Percentiles rank a stretch among this genome's conserved stretches.
Conservation (phyloP, 2,329 filamentous ascomycete genomes). For the Exophiala spinifera region DNA sequence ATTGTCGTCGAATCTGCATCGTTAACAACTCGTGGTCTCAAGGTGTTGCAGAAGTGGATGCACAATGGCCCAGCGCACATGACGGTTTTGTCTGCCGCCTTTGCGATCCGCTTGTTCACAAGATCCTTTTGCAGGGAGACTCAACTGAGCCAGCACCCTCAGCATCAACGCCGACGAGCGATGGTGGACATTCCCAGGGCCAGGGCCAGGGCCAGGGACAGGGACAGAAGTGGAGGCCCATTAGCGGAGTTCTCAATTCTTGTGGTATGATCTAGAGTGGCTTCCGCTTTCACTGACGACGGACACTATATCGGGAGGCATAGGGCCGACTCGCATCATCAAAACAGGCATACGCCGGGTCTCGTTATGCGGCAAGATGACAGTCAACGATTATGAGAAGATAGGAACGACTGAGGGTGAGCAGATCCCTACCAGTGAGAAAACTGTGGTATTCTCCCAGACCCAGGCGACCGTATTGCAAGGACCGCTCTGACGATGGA, state of each 20-base stretch:
- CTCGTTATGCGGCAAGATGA: not conserved
- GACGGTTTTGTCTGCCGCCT: slow-evolving; percentile 40
- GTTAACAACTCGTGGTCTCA: slow-evolving; percentile 41
- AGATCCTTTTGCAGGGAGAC: slow-evolving; percentile 37
- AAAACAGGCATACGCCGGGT: slow-evolving; percentile 4
- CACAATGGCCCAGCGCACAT: slow-evolving; percentile 42
- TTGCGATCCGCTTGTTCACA: slow-evolving; percentile 42
- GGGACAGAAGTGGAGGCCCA: slow-evolving; percentile 32
- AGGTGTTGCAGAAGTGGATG: slow-evolving; percentile 47
- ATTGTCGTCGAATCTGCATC: slow-evolving; percentile 12
- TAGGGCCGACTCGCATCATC: slow-evolving; percentile 2
- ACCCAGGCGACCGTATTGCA: too few relatives aligned
- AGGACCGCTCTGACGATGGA: too few relatives aligned
- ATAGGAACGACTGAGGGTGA: too few relatives aligned
- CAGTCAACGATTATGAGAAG: not conserved
- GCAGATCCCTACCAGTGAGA: too few relatives aligned
- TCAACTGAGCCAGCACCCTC: slow-evolving; percentile 34
- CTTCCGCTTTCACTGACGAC: not conserved
- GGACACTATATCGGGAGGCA: not conserved
- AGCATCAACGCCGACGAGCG: slow-evolving; percentile 34
- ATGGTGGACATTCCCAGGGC: slow-evolving; percentile 47
- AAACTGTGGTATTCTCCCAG: too few relatives aligned
- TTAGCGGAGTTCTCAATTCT: not conserved
- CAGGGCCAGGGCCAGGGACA: too few relatives aligned
- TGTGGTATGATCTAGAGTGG: not conserved